Conservation (phyloP, 2,329 filamentous ascomycete genomes). For the Exophiala spinifera region DNA sequence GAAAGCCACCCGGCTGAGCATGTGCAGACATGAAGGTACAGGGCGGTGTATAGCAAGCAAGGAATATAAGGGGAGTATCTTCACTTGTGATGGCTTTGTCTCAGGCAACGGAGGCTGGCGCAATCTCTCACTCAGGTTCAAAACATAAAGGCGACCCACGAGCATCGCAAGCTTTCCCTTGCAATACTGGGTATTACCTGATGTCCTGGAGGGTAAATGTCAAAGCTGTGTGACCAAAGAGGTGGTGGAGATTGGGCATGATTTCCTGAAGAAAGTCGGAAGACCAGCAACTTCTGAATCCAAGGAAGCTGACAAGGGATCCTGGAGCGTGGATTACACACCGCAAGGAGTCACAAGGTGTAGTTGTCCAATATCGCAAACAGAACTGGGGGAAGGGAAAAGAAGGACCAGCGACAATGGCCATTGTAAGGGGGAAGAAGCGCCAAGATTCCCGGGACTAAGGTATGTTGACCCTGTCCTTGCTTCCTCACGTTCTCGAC, state of each 20-base stretch:
- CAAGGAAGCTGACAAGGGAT: not conserved
- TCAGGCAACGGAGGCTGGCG: no score
- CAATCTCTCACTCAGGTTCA: no score
- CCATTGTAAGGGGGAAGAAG: not conserved
- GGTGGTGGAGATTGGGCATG: not conserved
- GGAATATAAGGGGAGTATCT: not conserved
- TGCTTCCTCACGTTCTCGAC: not conserved
- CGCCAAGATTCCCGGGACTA: conserved; percentile 1
- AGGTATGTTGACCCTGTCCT: not conserved
- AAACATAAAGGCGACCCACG: no score
- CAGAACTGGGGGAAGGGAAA: conserved; percentile 2
- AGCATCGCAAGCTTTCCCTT: no score
- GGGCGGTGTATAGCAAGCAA: not conserved
- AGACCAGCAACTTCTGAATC: no score
- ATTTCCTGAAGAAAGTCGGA: not conserved
- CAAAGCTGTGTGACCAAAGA: not conserved
- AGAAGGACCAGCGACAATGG: not conserved
- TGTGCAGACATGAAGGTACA: not conserved
- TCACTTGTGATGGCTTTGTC: no score
- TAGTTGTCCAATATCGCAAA: not conserved
- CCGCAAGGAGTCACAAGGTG: not conserved
- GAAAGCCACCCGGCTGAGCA: not conserved
- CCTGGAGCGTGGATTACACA: not conserved
- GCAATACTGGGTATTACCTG: no score
- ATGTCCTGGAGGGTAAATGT: not conserved